Evolutionary conservation across 768 basidiomycete genomes (phyloP).

Genomic region (Leccinum ochraceum): DNA sequence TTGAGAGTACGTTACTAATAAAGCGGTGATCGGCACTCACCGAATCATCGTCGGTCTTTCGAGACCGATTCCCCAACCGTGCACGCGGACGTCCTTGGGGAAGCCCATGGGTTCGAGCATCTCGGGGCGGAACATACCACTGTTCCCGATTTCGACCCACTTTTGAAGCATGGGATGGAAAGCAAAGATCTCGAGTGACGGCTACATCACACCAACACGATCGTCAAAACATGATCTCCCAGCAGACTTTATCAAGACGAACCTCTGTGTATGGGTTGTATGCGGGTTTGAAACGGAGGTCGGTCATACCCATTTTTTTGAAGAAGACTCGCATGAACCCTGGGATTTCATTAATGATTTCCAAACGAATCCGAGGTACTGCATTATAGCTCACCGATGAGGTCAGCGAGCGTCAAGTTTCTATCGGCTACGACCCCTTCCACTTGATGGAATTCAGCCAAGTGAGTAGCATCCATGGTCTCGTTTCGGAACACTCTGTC

Average conservation of each 20-base stretch:
- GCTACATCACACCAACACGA: constrained; percentile 45
- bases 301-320: constrained; percentile 93
- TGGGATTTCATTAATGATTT: constrained; percentile 29
- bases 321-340: constrained; percentile 99
- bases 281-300: constrained; percentile 96
- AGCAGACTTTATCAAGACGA: constrained; percentile 2
- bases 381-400: constrained; percentile 68
- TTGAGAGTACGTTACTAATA: constrained; percentile 4
- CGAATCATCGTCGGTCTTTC: constrained; percentile 99
- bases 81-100: constrained; percentile 93
- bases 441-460: constrained; percentile 99
- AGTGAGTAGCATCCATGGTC: constrained; percentile 96
- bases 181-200: constrained; percentile 96
- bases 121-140: constrained; percentile 99
- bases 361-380: background rate
- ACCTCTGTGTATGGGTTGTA: constrained; percentile 99
- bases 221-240: background rate
- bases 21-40: constrained; percentile 42
- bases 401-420: constrained; percentile 87
- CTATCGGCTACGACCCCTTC: constrained; percentile 98
- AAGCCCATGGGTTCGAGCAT: constrained; percentile 99
- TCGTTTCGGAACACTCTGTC: constrained; percentile 99
- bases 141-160: constrained; percentile 99
- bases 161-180: constrained; percentile 93
- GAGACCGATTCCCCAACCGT: constrained; percentile 93